These are phyloP conservation scores for Debaryomycetaceae sp. DNA, from an alignment of 1,139 yeast species.

Conservation along the genomic window DNA sequence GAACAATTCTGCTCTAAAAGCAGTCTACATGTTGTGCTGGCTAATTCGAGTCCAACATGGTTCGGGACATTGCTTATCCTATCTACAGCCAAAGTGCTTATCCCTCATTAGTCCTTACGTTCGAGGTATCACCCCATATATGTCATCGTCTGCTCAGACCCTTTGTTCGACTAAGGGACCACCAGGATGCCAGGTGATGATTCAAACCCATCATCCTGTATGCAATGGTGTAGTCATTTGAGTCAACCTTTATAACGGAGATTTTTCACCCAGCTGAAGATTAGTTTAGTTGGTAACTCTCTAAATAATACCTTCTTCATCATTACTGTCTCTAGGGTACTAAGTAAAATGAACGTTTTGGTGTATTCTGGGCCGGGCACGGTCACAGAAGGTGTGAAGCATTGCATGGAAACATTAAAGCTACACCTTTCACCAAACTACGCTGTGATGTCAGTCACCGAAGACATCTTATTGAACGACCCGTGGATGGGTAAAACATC, in stretches of 20 bases:
- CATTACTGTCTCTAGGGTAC: neutral
- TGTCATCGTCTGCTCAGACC: too few species aligned
- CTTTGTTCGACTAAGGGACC: too few species aligned
- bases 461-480: constrained; percentile 61
- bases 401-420: constrained; percentile 73
- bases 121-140: too few species aligned
- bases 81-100: too few species aligned
- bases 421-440: constrained; percentile 80
- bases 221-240: neutral
- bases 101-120: too few species aligned
- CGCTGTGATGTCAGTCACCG: constrained; percentile 74
- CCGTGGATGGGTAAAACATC: constrained; percentile 89
- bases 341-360: constrained; percentile 62
- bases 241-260: neutral
- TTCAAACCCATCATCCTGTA: neutral
- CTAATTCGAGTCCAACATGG: too few species aligned
- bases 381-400: constrained; percentile 80
- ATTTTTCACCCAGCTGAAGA: too few species aligned
- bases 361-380: constrained; percentile 87
- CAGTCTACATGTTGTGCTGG: too few species aligned
- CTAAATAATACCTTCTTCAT: neutral
- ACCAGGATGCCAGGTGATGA: too few species aligned
- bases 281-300: too few species aligned
- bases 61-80: too few species aligned
- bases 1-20: too few species aligned